phyloP scores from a whole-genome alignment of 1,139 yeast genomes.

The Blastobotrys aristatus region DNA sequence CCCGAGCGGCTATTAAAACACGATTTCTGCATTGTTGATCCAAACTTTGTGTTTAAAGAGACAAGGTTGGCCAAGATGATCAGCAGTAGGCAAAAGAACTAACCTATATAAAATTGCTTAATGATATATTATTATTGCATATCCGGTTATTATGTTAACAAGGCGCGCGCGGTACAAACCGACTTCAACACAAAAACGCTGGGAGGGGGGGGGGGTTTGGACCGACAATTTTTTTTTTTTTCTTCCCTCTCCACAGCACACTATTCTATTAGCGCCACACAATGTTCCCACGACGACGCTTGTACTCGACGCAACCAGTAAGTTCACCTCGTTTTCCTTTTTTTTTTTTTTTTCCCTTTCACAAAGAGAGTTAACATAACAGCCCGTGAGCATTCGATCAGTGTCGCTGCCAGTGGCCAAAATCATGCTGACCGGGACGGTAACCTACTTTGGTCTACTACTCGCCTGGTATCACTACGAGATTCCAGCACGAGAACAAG shows the following conservation, averaged over 20 bases:
- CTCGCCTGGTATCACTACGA: constrained; percentile 22
- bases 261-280: too few species aligned
- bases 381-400: not conserved
- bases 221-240: constrained; percentile 4
- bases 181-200: too few species aligned
- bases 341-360: too few species aligned
- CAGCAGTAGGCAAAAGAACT: constrained; percentile 42
- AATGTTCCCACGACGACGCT: not conserved
- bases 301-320: not conserved
- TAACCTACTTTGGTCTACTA: constrained; percentile 24
- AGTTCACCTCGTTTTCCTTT: too few species aligned
- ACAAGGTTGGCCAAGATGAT: constrained; percentile 62
- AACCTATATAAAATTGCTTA: too few species aligned
- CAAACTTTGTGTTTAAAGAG: constrained; percentile 51
- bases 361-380: not conserved
- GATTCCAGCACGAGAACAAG: constrained; percentile 11
- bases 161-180: too few species aligned
- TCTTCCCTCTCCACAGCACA: not conserved
- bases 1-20: constrained; percentile 64
- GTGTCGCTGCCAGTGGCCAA: constrained; percentile 19
- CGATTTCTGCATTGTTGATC: constrained; percentile 50
- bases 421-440: constrained; percentile 19
- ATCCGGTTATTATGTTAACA: too few species aligned
- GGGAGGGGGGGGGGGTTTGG: too few species aligned
- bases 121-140: constrained; percentile 5